Evolutionary conservation across 208 protist species (phyloP).

Genomic region (Acanthamoeba triangularis): DNA sequence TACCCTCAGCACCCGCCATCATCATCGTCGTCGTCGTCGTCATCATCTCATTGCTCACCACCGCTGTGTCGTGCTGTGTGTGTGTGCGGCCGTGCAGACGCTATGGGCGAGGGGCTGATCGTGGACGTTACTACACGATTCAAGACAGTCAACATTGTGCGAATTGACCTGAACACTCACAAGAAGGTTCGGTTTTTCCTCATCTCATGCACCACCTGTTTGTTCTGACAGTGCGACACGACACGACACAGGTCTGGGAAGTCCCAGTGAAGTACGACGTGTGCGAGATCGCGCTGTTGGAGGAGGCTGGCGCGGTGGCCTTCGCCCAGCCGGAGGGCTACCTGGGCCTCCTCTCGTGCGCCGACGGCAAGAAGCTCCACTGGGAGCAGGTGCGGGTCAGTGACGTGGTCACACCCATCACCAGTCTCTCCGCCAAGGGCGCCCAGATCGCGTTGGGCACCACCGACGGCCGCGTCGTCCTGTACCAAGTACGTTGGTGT

Average conservation of each 20-base stretch:
- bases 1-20: no score
- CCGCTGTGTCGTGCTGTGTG: background rate
- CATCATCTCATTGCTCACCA: no score
- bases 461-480: background rate
- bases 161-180: background rate
- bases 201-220: no score
- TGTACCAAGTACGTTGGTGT: slow-evolving; percentile 56
- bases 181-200: background rate
- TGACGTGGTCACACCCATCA: slow-evolving; percentile 12
- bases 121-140: slow-evolving; percentile 8
- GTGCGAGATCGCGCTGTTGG: background rate
- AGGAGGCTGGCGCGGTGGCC: background rate
- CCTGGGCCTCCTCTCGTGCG: slow-evolving; percentile 16
- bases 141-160: background rate
- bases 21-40: no score
- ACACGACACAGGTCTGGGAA: background rate
- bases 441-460: slow-evolving; percentile 17
- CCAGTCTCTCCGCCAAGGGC: slow-evolving; percentile 29
- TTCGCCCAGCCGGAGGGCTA: slow-evolving; percentile 33
- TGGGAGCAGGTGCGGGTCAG: background rate
- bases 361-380: background rate
- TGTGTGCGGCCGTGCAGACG: background rate
- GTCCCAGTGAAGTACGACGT: slow-evolving; percentile 22
- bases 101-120: background rate
- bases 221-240: background rate